Conservation (phyloP, 768 basidiomycete species). For the Boletus rufocinnamomeus region DNA sequence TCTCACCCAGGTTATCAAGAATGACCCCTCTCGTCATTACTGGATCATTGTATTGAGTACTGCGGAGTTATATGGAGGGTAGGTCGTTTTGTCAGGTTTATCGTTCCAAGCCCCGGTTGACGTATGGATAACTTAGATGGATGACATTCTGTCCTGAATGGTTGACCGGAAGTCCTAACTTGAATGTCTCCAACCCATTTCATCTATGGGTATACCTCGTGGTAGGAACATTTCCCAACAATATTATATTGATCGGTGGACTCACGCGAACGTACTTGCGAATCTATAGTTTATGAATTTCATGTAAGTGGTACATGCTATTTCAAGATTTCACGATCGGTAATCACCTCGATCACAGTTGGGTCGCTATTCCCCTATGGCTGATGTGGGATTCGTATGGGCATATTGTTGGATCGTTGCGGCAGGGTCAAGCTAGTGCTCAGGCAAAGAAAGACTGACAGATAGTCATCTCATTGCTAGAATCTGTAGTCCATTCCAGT, state of each 20-base stretch:
- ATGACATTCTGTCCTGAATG: conserved; percentile 92
- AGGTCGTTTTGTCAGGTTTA: conserved; percentile 17
- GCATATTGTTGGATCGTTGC: conserved; percentile 64
- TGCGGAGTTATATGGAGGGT: conserved; percentile 79
- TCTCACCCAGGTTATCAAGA: conserved; percentile 59
- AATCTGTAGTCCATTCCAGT: neutral
- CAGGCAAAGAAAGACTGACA: conserved; percentile 41
- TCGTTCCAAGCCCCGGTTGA: neutral
- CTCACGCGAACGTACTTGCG: neutral
- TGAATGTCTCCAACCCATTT: conserved; percentile 69
- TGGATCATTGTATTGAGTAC: conserved; percentile 82
- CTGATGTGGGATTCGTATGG: conserved; percentile 79
- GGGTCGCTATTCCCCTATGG: conserved; percentile 76
- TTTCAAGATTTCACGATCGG: neutral
- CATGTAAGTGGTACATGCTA: conserved; percentile 51
- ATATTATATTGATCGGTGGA: neutral
- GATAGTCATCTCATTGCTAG: neutral
- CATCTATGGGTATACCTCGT: conserved; percentile 81
- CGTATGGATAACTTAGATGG: conserved; percentile 46
- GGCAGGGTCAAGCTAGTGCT: conserved; percentile 35
- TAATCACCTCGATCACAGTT: conserved; percentile 44
- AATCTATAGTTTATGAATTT: conserved; percentile 70
- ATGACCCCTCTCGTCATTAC: conserved; percentile 58
- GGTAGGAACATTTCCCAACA: conserved; percentile 45
- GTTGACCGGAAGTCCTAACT: conserved; percentile 71